Base-by-base conservation (phyloP, 306 rosid genomes). In the Morella rubra region DNA sequence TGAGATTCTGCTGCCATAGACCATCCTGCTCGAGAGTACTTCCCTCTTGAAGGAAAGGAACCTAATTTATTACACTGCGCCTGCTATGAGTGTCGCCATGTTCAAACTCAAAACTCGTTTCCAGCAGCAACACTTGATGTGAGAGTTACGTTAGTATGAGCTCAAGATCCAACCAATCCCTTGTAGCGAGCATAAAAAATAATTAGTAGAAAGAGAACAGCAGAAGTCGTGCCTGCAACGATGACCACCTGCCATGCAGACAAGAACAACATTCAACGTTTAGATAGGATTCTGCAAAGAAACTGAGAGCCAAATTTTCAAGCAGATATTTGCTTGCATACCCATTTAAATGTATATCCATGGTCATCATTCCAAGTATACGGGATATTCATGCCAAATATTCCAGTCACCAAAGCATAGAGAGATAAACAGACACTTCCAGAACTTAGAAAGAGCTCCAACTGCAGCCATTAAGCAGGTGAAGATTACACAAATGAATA, bases 271-370 rank as follows among this genome's bases (percentile, higher is more conserved):
- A 77, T 20, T 52, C 8, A 79, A 68, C 14, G 2, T 8, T 24
- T 14, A 20, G 5, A 73, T 16, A 8, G 49, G n/a, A 59, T 15
- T 32, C 46, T 59, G 51, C 74, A 19, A 10, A 52, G 76, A 73
- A 77, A 66, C 15, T 49, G 42, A 60, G 20, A 49, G 40, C 16
- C 5, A 70, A 59, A 47, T 51, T 50, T 5, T 40, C 47, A 16
- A 8, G 55, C 16, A 40, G 15, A 3, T 76, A 12, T 27, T 0
- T 51, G 32, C 59, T 44, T 55, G 74, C 84, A 9, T 88, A 93
- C 98, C 97, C 98, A 93, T 88, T 91, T 93, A 76, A 88, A 93
- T 85, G 87, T 52, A 90, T 82, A 91, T 6, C 74, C 89, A 11
- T 86, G 78, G 60, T 64, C 1, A 0, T 53, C 5, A 7, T 79